A percentile compares a stretch with the other conserved stretches of the same genome.
Conservation (phyloP, 192 early-diverging fungal species). For the Backusella psychrophila region DNA sequence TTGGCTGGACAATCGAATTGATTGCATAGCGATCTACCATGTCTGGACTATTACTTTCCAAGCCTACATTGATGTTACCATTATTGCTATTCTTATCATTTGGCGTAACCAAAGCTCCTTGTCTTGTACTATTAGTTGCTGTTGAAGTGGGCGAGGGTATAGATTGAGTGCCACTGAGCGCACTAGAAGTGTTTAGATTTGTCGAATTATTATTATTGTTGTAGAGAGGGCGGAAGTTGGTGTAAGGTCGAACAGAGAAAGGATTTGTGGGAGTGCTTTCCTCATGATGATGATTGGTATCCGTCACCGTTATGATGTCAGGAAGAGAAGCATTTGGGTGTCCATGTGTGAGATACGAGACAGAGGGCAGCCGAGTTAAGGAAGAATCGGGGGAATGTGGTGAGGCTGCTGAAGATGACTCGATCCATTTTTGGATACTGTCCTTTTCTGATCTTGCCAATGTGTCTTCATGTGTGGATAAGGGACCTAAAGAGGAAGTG, state of each 20-base stretch:
- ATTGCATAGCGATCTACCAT: background rate
- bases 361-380: conserved; percentile 3
- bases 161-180: background rate
- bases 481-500: background rate
- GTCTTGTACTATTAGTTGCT: background rate
- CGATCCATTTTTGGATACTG: conserved; percentile 18
- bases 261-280: conserved; percentile 2
- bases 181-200: background rate
- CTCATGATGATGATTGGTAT: background rate
- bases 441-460: conserved; percentile 4
- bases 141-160: conserved; percentile 12
- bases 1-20: conserved; percentile 5
- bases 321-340: background rate
- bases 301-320: background rate
- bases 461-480: background rate
- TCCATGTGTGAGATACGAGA: conserved; percentile 11
- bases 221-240: conserved; percentile 11
- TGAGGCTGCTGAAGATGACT: conserved; percentile 11
- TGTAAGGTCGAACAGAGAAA: conserved; percentile 12
- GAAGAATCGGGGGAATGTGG: background rate
- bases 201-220: background rate
- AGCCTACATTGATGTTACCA: background rate
- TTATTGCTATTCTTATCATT: background rate
- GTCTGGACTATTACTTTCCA: conserved; percentile 6
- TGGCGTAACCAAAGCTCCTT: background rate